A percentile compares a stretch with the other conserved stretches of the same genome.
Evolutionary conservation across 371 early-diverging fungal species (phyloP).

Genomic region (Mortierella sp.): DNA sequence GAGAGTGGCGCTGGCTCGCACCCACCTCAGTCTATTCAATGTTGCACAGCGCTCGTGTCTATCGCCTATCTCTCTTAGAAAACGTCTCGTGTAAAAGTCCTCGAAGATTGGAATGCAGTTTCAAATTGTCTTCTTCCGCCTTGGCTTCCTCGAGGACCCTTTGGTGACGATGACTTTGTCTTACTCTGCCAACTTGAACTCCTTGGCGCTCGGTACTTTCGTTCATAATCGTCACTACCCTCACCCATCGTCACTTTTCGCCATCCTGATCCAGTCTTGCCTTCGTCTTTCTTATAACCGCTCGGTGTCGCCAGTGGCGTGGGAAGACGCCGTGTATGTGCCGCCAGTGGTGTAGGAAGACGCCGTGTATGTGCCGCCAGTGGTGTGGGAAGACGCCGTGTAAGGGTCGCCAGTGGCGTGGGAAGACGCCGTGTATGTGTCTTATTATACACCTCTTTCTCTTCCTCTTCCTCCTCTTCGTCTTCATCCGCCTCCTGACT

Average conservation of each 20-base stretch:
- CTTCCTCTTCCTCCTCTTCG: neutral
- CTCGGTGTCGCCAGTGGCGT: neutral
- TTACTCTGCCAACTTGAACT: neutral
- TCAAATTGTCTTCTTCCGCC: neutral
- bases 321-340: neutral
- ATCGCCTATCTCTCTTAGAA: too few relatives aligned
- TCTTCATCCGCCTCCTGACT: neutral
- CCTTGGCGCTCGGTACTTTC: neutral
- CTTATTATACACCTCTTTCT: neutral
- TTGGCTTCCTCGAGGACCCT: too few relatives aligned
- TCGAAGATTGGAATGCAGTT: neutral
- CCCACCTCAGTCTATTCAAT: too few relatives aligned
- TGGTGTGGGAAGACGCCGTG: neutral
- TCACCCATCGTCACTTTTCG: too few relatives aligned
- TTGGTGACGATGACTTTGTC: too few relatives aligned
- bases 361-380: neutral
- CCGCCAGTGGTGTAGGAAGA: too few relatives aligned
- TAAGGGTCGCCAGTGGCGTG: too few relatives aligned
- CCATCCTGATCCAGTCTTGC: too few relatives aligned
- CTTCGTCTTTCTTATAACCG: neutral
- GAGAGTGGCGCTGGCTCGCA: too few relatives aligned
- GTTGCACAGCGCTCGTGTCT: too few relatives aligned
- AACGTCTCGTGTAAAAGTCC: conserved; percentile 1
- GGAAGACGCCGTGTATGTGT: neutral
- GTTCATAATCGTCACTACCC: neutral